These are phyloP conservation scores for Fusarium illudens DNA, from an alignment of 2,329 filamentous ascomycete species.

Conservation along the genomic window DNA sequence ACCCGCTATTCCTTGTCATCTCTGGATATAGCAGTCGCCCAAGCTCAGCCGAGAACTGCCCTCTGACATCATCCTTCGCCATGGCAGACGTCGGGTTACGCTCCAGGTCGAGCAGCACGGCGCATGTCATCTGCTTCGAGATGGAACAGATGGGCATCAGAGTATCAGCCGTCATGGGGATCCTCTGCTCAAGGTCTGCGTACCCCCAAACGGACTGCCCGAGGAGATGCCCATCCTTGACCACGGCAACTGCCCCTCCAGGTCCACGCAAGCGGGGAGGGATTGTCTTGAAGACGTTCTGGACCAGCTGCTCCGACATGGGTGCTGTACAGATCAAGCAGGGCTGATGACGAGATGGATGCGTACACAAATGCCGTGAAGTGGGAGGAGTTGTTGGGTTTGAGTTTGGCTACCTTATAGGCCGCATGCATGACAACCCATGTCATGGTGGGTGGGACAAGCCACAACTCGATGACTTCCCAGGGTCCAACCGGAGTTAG, in stretches of 20 bases:
- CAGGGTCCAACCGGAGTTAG: slow-evolving; percentile 1
- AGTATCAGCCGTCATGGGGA: slow-evolving; percentile 25
- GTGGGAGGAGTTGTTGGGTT: not conserved
- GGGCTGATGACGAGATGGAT: slow-evolving; percentile 6
- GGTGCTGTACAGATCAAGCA: not conserved
- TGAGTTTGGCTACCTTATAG: not conserved
- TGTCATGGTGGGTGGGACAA: slow-evolving; percentile 31
- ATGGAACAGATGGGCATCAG: slow-evolving; percentile 27
- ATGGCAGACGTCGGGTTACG: slow-evolving; percentile 14
- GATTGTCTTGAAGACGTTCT: slow-evolving; percentile 7
- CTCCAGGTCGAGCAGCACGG: slow-evolving; percentile 22
- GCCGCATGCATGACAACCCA: not conserved
- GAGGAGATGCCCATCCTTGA: slow-evolving; percentile 22
- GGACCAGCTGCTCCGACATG: slow-evolving; percentile 3
- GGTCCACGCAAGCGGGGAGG: slow-evolving; percentile 28
- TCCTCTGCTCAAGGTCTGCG: slow-evolving; percentile 25
- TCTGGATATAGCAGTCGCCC: slow-evolving; percentile 9
- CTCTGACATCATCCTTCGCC: slow-evolving; percentile 12
- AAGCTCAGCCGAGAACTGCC: slow-evolving; percentile 23
- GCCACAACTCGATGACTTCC: not conserved
- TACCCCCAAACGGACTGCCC: slow-evolving; percentile 24
- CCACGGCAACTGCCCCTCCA: slow-evolving; percentile 23
- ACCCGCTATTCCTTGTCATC: slow-evolving; percentile 2
- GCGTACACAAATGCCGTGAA: slow-evolving; percentile 15
- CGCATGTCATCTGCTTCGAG: slow-evolving; percentile 32